Evolutionary conservation across 768 basidiomycete species (phyloP), one percentile per base, ranked within the genome.

Genomic region (Amanita muscaria): DNA sequence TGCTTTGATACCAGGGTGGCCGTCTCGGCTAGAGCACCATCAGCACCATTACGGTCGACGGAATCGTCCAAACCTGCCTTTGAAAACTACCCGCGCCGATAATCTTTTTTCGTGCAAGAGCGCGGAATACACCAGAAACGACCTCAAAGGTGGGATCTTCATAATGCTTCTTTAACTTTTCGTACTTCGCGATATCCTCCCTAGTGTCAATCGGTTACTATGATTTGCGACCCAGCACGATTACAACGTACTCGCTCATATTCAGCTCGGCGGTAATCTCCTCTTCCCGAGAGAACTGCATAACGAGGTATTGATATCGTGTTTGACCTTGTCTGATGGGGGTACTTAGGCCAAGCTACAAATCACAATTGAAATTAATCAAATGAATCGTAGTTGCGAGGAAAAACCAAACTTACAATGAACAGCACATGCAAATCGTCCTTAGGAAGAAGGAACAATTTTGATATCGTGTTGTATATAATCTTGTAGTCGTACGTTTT

Each of bases 401-500:
- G 40, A n/a, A 46, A 37, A 44, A n/a, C 44, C 11, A 23, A 2
- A 65, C 88, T 51, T 56, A 93, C 90, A 49, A 99, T 93, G 58
- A 99, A 91, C 44, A 96, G 72, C 27, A 96, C 85, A 58, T 97
- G 94, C 42, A 88, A 79, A 52, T 98, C 96, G 56, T 99, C 96
- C 59, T 96, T 94, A 12, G 96, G 96, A 4, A 99, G 71, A 18
- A 98, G 70, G 73, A 98, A 99, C 7, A 98, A 66, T 47, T 79
- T 75, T 18, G 87, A 81, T 53, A 99, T 89, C 50, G 84, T 86
- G 29, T 77, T 73, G 64, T 93, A 96, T 18, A 88, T 72, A 47
- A 99, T 89, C 65, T 97, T 92, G 74, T 99, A 99, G 63, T 99
- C 96, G 64, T 98, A 98, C 1, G 93, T 97, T 66, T 97, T 96